Evolutionary conservation across 192 early-diverging fungal species (phyloP), one percentile per base, ranked within the genome.

Genomic region (Backusella macrospora): DNA sequence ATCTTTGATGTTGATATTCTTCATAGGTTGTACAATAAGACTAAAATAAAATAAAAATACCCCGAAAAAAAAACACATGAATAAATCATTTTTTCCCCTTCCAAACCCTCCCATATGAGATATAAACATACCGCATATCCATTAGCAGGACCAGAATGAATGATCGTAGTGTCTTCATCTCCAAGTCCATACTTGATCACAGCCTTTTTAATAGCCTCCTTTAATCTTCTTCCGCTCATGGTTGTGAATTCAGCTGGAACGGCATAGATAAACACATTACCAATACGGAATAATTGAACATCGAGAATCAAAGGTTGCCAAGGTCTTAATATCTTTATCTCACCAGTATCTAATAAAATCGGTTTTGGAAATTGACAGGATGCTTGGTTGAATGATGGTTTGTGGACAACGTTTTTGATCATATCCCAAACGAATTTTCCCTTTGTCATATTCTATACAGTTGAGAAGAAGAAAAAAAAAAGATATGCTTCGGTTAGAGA

Each of bases 1-100:
- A 90, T 67, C 88, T 74, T 76, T 90, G 89, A 9, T 81, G 63
- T 46, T 84, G 75, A 66, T 90, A 90, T 72, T 90, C 89, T 80
- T 90, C 87, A 66, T 48, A 80, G 1, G 87, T 89, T 2, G 86
- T 79, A 63, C 87, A 74, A 65, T 85, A 80, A 42, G 73, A 71
- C 70, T 84, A 65, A 4, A 26, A 42, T 3, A 21, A 18, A 55
- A 9, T 0, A 65, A 29, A 73, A 39, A 34, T 64, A n/a, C n/a
- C n/a, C n/a, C n/a, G n/a, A n/a, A n/a, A n/a, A n/a, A n/a, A n/a
- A n/a, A n/a, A n/a, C n/a, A n/a, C n/a, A n/a, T n/a, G n/a, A n/a
- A n/a, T n/a, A n/a, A n/a, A n/a, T n/a, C n/a, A n/a, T n/a, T n/a
- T n/a, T n/a, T n/a, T n/a, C n/a, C n/a, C n/a, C n/a, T n/a, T n/a